Conservation (phyloP, 2,329 filamentous ascomycete species). For the Coniochaeta sp. region DNA sequence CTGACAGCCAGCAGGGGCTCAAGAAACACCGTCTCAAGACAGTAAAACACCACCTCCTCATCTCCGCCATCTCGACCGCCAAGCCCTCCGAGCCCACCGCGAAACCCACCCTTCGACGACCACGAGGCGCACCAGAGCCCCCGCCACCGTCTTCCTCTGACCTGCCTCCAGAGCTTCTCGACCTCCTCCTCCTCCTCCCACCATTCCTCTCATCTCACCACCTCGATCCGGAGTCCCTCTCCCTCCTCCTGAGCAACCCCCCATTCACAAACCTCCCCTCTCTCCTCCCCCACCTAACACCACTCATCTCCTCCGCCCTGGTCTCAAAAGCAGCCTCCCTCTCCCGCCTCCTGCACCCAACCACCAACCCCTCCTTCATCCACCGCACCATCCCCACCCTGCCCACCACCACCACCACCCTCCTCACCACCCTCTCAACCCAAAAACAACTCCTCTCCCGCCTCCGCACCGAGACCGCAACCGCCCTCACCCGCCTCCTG, state of each 20-base stretch:
- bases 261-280: constrained; percentile 39
- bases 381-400: constrained; percentile 49
- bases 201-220: constrained; percentile 32
- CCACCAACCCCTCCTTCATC: constrained; percentile 47
- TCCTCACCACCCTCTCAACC: constrained; percentile 23
- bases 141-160: constrained; percentile 9
- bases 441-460: constrained; percentile 24
- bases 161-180: constrained; percentile 28
- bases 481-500: constrained; percentile 29
- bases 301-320: constrained; percentile 41
- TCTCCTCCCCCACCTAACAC: constrained; percentile 39
- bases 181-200: constrained; percentile 48
- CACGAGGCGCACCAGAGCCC: constrained; percentile 14
- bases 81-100: constrained; percentile 11
- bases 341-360: constrained; percentile 38
- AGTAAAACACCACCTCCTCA: constrained; percentile 43
- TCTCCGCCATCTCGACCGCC: constrained; percentile 38
- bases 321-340: constrained; percentile 39
- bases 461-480: constrained; percentile 30
- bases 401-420: constrained; percentile 26
- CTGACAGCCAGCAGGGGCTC: constrained; percentile 25
- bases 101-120: constrained; percentile 10
- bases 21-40: constrained; percentile 36
- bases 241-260: constrained; percentile 39
- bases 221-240: constrained; percentile 25